phyloP scores from a whole-genome alignment of 2,329 filamentous ascomycete species.

The Elsinoe arachidis region DNA sequence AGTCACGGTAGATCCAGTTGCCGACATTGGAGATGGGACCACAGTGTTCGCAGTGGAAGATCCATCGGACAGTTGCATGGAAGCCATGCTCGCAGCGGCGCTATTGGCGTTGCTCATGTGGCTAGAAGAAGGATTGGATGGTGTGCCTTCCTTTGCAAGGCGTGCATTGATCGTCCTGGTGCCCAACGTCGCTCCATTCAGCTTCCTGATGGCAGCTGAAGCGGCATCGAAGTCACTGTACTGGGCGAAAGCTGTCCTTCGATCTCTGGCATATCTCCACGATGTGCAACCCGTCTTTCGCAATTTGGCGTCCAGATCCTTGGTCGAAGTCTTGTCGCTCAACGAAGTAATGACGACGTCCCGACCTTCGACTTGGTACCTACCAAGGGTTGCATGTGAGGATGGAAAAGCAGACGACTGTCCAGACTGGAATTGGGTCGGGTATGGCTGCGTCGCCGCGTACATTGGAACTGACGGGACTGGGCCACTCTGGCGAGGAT shows the following conservation, averaged over 20 bases:
- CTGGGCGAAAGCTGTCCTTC: neutral
- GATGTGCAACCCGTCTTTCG: neutral
- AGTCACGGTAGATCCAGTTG: neutral
- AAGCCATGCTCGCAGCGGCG: neutral
- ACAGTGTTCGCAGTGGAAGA: neutral
- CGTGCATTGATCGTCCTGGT: neutral
- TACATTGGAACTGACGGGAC: neutral
- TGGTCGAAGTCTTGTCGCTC: neutral
- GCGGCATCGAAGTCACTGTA: neutral
- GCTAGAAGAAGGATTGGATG: neutral
- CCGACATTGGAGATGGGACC: neutral
- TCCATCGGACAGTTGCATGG: neutral
- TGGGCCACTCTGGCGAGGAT: neutral
- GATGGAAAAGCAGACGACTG: neutral
- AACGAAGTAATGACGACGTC: neutral
- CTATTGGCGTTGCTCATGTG: neutral
- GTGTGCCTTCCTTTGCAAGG: constrained; percentile 1
- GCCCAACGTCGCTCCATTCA: constrained; percentile 4
- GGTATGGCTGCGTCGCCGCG: neutral
- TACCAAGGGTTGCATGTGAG: neutral
- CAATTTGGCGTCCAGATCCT: neutral
- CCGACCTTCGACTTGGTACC: neutral
- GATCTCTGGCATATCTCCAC: neutral
- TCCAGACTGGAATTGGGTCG: neutral
- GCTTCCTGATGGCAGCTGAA: neutral